Evolutionary conservation across 2,329 filamentous ascomycete species (phyloP).

Genomic region (Ophiostoma perfectum): DNA sequence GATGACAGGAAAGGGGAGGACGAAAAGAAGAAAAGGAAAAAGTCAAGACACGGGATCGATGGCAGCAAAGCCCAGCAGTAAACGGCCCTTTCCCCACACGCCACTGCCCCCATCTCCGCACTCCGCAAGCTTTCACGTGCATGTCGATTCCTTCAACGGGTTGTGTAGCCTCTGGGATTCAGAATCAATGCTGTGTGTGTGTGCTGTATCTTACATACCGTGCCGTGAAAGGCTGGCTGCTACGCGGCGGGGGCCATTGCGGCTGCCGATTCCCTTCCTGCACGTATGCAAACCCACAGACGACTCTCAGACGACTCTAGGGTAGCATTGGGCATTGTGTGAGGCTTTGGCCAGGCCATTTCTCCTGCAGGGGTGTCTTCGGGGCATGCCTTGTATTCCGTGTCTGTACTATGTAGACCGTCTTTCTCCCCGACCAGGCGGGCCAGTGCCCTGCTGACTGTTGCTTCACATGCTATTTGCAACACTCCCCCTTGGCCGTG

Average conservation of each 20-base stretch:
- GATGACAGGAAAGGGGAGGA: neutral
- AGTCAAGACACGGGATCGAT: neutral
- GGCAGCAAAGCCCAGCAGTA: neutral
- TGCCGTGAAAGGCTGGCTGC: neutral
- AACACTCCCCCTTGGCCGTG: slow-evolving; percentile 2
- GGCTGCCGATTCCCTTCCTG: neutral
- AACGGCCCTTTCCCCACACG: slow-evolving; percentile 15
- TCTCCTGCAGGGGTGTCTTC: neutral
- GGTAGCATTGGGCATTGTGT: neutral
- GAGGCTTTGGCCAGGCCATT: neutral
- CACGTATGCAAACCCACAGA: too few species aligned
- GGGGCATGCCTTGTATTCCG: neutral
- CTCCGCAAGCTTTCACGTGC: slow-evolving; percentile 10
- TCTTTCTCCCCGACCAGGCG: neutral
- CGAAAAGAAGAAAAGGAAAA: neutral
- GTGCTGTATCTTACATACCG: neutral
- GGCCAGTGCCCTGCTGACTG: neutral
- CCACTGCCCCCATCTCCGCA: slow-evolving; percentile 9
- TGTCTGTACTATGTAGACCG: too few species aligned
- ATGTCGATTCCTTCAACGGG: neutral
- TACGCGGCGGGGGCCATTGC: neutral
- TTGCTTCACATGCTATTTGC: slow-evolving; percentile 4
- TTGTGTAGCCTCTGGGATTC: neutral
- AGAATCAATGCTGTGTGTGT: neutral
- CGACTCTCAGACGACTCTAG: neutral